These are phyloP conservation scores for Talaromyces marneffei DNA, from an alignment of 2,329 filamentous ascomycete genomes.

Conservation along the genomic window DNA sequence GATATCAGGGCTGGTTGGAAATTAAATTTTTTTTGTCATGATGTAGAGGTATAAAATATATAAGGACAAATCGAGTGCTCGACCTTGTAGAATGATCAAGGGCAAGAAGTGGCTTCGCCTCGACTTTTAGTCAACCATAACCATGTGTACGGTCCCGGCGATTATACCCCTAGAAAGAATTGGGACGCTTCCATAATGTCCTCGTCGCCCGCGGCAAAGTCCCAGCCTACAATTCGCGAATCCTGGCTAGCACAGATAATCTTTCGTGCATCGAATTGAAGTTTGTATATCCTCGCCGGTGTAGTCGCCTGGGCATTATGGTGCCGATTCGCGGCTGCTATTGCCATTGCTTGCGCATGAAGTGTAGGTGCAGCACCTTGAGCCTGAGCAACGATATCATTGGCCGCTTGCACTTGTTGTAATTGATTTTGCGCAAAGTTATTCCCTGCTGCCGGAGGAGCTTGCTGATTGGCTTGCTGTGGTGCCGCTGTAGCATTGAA, in stretches of 20 bases:
- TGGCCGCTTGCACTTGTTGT: constrained; percentile 4
- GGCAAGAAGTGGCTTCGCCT: too few relatives aligned
- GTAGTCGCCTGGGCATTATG: constrained; percentile 16
- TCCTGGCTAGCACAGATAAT: constrained; percentile 95
- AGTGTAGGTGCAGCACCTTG: not conserved
- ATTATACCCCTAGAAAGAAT: constrained; percentile 59
- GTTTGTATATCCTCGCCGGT: constrained; percentile 75
- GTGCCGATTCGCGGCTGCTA: constrained; percentile 11
- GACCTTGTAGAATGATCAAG: not conserved
- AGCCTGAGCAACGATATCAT: constrained; percentile 7
- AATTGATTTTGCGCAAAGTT: constrained; percentile 13
- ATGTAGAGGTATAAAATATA: not conserved
- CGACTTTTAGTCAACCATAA: too few relatives aligned
- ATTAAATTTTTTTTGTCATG: not conserved
- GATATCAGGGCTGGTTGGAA: too few relatives aligned
- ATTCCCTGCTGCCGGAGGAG: not conserved
- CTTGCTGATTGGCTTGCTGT: constrained; percentile 11
- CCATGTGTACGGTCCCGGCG: not conserved
- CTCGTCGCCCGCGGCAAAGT: constrained; percentile 82
- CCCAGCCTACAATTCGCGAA: constrained; percentile 89
- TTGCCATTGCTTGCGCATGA: constrained; percentile 1
- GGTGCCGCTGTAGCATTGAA: not conserved
- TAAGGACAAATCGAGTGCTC: not conserved
- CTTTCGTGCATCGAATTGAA: constrained; percentile 88
- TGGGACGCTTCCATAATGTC: constrained; percentile 71